Conservation (phyloP, 1,284 basidiomycete genomes). For the Moniliella sp. region DNA sequence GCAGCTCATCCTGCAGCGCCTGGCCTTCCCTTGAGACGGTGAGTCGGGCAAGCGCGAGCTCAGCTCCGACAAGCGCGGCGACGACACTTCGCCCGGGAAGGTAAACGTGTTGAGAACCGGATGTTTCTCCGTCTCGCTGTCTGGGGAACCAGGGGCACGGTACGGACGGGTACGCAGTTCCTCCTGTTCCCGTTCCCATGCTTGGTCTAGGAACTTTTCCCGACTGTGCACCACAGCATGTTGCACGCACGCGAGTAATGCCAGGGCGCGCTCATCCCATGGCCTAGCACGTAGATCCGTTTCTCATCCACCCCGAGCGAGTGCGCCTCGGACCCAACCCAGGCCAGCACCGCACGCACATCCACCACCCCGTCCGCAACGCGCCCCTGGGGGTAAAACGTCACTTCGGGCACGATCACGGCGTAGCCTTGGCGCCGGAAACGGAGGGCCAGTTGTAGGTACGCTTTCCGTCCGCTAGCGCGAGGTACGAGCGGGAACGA, state of each 20-base stretch:
- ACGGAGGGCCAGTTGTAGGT: slow-evolving; percentile 31
- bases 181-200: slow-evolving; percentile 3
- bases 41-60: too few species aligned
- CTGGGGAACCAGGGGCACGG: too few species aligned
- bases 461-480: slow-evolving; percentile 11
- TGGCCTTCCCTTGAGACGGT: too few species aligned
- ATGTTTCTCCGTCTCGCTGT: too few species aligned
- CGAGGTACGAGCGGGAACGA: slow-evolving; percentile 20
- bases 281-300: slow-evolving; percentile 32
- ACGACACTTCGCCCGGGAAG: too few species aligned
- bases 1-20: too few species aligned
- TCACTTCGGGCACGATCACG: slow-evolving; percentile 35
- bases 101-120: too few species aligned
- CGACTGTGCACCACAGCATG: slow-evolving; percentile 32
- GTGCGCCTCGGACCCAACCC: slow-evolving; percentile 26
- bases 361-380: slow-evolving; percentile 29
- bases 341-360: slow-evolving; percentile 28
- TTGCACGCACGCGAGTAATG: slow-evolving; percentile 33
- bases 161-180: too few species aligned
- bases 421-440: slow-evolving; percentile 32
- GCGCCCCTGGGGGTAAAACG: slow-evolving; percentile 27
- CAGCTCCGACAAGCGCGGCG: too few species aligned
- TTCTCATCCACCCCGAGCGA: slow-evolving; percentile 32
- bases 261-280: slow-evolving; percentile 33
- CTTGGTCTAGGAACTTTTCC: slow-evolving; percentile 6